Conservation (phyloP, 345 rosid genomes). For the Erysimum cheiranthoides region DNA sequence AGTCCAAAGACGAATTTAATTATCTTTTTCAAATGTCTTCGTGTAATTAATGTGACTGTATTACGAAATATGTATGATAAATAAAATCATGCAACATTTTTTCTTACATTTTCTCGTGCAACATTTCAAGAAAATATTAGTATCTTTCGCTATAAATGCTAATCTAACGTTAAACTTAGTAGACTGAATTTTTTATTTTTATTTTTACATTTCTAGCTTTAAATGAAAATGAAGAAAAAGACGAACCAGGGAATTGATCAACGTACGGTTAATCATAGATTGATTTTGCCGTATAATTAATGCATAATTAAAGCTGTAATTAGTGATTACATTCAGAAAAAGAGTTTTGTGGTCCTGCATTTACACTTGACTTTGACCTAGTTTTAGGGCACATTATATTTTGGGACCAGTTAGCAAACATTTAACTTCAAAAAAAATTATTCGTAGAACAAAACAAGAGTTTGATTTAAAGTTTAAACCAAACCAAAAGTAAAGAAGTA, state of each 20-base stretch:
- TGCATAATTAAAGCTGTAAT: slow-evolving; percentile 42
- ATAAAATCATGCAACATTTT: not conserved
- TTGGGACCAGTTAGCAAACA: slow-evolving; percentile 46
- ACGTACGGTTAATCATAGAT: slow-evolving; percentile 32
- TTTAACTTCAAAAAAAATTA: slow-evolving; percentile 26
- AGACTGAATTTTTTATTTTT: slow-evolving; percentile 16
- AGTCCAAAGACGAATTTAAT: not conserved
- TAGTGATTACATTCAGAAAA: slow-evolving; percentile 32
- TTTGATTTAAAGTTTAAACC: not conserved
- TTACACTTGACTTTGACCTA: slow-evolving; percentile 28
- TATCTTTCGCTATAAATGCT: not conserved
- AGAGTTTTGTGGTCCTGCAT: slow-evolving; percentile 44
- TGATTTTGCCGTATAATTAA: slow-evolving; percentile 25
- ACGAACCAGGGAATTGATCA: not conserved
- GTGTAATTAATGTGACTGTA: not conserved
- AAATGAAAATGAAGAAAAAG: slow-evolving; percentile 14
- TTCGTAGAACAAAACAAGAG: slow-evolving; percentile 41
- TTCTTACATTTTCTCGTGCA: not conserved
- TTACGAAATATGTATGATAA: not conserved
- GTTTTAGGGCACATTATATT: slow-evolving; percentile 31
- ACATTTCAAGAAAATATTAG: not conserved
- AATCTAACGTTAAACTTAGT: not conserved
- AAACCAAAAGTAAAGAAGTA: not conserved
- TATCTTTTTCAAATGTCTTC: not conserved
- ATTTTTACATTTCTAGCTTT: not conserved